Evolutionary conservation across 2,329 filamentous ascomycete species (phyloP).

Genomic region (Knufia fluminis): DNA sequence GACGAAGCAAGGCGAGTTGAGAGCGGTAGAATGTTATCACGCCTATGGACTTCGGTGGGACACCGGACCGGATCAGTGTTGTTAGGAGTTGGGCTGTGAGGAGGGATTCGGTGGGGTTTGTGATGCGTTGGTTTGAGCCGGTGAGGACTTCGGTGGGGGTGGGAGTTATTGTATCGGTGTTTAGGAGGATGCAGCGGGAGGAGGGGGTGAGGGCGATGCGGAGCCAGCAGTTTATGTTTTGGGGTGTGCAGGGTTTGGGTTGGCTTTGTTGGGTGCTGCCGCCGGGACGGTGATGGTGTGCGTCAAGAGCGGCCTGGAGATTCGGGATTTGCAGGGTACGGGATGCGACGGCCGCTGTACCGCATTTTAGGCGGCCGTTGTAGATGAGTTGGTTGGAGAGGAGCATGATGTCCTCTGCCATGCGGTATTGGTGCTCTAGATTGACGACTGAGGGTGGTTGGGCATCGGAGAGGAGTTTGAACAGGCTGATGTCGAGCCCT

Average conservation of each 20-base stretch:
- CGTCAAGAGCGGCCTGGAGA: slow-evolving; percentile 47
- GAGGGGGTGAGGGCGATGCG: slow-evolving; percentile 59
- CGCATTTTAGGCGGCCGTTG: slow-evolving; percentile 79
- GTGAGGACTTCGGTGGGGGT: slow-evolving; percentile 50
- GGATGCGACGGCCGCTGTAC: slow-evolving; percentile 63
- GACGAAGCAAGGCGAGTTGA: slow-evolving; percentile 74
- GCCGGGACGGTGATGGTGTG: slow-evolving; percentile 50
- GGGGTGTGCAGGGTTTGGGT: slow-evolving; percentile 25
- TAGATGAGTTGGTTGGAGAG: slow-evolving; percentile 92
- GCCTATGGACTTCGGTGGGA: slow-evolving; percentile 68
- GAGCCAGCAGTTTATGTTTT: slow-evolving; percentile 60
- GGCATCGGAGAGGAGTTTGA: slow-evolving; percentile 82
- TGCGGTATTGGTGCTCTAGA: slow-evolving; percentile 91
- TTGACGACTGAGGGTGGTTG: slow-evolving; percentile 84
- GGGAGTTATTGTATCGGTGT: slow-evolving; percentile 67
- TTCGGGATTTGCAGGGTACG: slow-evolving; percentile 60
- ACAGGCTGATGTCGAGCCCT: slow-evolving; percentile 84
- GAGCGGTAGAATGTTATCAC: slow-evolving; percentile 96
- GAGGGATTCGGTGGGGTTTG: slow-evolving; percentile 74
- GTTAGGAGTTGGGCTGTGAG: slow-evolving; percentile 74
- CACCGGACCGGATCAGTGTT: slow-evolving; percentile 63
- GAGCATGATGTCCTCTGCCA: slow-evolving; percentile 95
- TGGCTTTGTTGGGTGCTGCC: slow-evolving; percentile 23
- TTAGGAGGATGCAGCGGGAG: slow-evolving; percentile 73
- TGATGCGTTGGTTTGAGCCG: slow-evolving; percentile 62